A percentile compares a stretch with the other conserved stretches of the same genome.
Evolutionary conservation across 176 grass and related monocot genomes (phyloP).

Genomic region (Eleusine coracana): DNA sequence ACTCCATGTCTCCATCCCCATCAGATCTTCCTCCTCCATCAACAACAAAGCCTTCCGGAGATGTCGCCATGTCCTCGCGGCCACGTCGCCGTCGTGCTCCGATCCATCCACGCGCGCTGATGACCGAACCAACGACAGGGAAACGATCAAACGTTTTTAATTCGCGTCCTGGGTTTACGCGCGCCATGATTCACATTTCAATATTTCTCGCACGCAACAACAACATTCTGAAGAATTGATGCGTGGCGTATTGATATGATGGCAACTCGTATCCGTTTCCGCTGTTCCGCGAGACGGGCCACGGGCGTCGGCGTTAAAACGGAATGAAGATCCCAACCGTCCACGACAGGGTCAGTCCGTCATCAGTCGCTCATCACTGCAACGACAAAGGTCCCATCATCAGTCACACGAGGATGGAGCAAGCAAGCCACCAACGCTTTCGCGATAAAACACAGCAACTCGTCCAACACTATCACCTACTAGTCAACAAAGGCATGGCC

Average conservation of each 20-base stretch:
- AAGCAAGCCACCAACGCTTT: background rate
- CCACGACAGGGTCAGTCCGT: background rate
- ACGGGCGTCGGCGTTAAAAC: constrained; percentile 9
- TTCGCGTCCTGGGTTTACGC: background rate
- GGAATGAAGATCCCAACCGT: constrained; percentile 24
- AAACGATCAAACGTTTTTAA: too few relatives aligned
- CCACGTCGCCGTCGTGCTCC: background rate
- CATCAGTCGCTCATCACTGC: background rate
- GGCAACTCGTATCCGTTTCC: constrained; percentile 29
- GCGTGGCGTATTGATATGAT: background rate
- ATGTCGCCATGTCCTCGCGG: constrained; percentile 9
- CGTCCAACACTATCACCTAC: background rate
- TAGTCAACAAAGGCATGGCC: background rate
- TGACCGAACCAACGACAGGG: background rate
- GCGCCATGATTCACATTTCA: background rate
- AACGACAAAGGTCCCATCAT: too few relatives aligned
- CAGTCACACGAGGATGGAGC: background rate
- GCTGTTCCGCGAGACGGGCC: background rate
- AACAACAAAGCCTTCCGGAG: background rate
- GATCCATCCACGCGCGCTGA: background rate
- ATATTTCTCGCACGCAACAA: background rate
- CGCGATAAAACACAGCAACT: background rate
- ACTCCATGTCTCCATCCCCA: background rate
- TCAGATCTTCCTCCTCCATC: background rate
- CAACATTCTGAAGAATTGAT: background rate